Evolutionary conservation across 1,284 basidiomycete genomes (phyloP), one percentile per base, ranked within the genome.

Genomic region (Trichosporon faecale): DNA sequence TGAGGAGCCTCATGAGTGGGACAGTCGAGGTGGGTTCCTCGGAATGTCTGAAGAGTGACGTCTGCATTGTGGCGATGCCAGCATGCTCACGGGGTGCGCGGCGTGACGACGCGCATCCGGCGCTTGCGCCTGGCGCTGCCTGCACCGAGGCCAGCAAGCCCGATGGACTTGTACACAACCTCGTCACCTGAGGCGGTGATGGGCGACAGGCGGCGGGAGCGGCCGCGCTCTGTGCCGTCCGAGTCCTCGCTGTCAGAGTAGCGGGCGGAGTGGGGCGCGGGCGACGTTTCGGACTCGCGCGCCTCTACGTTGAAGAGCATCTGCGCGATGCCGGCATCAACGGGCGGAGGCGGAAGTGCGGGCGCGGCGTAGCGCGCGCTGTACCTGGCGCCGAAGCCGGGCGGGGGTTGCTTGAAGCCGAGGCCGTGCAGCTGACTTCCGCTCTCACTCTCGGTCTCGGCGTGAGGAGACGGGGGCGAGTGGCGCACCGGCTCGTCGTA

Each of bases 231-330:
- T 6, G 57, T 61, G 57, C 27, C 57, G 16, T 61, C 57, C 27
- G 57, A 61, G 27, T 61, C 40, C 18, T 44, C 57, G 29, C 21
- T 31, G 57, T n/a, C 57, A n/a, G 57, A 61, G 57, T 18, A n/a
- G 29, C 27, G 27, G 8, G 57, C 57, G 29, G 18, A 9, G 21
- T 31, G 57, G 29, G 57, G 29, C 6, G 16, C 9, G 12, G 29
- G 57, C 5, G 29, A 33, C 29, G 57, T 61, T 29, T 18, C 57
- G 18, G 33, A 61, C 16, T 31, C 57, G 27, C 57, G 57, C 18
- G 57, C 57, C 16, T 61, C 57, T 6, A 61, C 57, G 29, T 61
- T 61, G 57, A 61, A 61, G 18, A 61, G 57, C 57, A 61, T 61
- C 16, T 61, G 57, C 16, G 57, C 57, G 8, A 61, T 61, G 18